phyloP scores from a whole-genome alignment of 2,329 filamentous ascomycete genomes.

The Bipolaris cookei region DNA sequence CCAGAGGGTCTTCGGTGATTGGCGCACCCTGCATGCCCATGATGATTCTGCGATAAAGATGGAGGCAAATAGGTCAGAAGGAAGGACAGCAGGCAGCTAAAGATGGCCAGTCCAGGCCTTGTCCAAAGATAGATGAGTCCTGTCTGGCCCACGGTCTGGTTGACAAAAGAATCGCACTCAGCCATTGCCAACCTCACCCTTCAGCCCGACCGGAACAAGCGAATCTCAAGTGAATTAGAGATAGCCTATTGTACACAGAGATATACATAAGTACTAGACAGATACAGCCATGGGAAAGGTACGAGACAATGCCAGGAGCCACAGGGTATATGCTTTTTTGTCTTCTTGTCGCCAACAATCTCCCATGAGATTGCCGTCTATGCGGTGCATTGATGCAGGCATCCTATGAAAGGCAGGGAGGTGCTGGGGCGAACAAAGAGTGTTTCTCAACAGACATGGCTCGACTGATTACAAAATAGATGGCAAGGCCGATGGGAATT shows the following conservation, averaged over 20 bases:
- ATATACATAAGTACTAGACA: not conserved
- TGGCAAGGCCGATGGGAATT: not conserved
- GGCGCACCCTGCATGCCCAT: slow-evolving; percentile 5
- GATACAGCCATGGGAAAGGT: not conserved
- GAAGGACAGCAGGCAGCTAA: slow-evolving; percentile 2
- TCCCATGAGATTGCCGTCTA: not conserved
- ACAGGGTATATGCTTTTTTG: not conserved
- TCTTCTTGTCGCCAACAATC: not conserved
- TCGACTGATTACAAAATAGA: slow-evolving; percentile 2
- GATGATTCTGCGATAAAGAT: not conserved
- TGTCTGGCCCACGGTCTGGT: not conserved
- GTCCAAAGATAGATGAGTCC: not conserved
- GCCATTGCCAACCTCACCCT: not conserved
- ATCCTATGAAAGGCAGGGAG: no score
- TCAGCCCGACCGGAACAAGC: not conserved
- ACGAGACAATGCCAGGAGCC: not conserved
- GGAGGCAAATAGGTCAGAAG: not conserved
- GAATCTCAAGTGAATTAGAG: not conserved
- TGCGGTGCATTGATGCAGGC: not conserved
- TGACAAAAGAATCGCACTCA: not conserved
- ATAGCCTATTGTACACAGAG: not conserved
- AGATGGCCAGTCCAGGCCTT: not conserved
- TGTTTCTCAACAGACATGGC: no score
- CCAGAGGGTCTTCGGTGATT: slow-evolving; percentile 12
- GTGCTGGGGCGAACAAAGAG: no score